Evolutionary conservation across 2,329 filamentous ascomycete species (phyloP).

Genomic region (Diaporthe citrichinensis): DNA sequence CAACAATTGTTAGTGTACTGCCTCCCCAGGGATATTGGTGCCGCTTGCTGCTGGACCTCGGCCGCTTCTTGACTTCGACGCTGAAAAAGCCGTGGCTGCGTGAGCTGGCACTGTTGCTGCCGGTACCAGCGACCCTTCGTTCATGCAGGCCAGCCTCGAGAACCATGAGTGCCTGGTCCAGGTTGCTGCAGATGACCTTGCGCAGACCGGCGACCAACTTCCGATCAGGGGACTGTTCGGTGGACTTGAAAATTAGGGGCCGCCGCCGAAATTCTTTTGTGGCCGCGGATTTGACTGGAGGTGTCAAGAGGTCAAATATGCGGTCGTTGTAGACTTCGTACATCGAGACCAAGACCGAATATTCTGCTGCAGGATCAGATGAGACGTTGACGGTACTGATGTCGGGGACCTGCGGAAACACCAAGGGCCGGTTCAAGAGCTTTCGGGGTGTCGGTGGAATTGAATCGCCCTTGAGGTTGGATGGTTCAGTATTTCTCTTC

Average conservation of each 20-base stretch:
- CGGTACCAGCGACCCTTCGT: slow-evolving; percentile 88
- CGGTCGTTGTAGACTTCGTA: slow-evolving; percentile 99
- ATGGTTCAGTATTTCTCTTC: slow-evolving; percentile 61
- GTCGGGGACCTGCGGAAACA: slow-evolving; percentile 80
- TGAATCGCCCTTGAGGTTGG: slow-evolving; percentile 62
- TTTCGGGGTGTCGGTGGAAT: slow-evolving; percentile 72
- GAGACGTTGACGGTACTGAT: slow-evolving; percentile 78
- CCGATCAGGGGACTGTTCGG: slow-evolving; percentile 88
- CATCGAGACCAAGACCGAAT: slow-evolving; percentile 93
- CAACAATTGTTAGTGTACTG: slow-evolving; percentile 88
- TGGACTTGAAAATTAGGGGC: slow-evolving; percentile 90
- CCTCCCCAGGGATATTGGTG: slow-evolving; percentile 77
- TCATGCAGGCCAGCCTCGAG: slow-evolving; percentile 91
- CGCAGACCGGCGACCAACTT: slow-evolving; percentile 94
- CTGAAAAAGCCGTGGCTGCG: slow-evolving; percentile 97
- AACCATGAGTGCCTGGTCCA: slow-evolving; percentile 89
- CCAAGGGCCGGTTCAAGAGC: slow-evolving; percentile 77
- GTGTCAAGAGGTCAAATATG: slow-evolving; percentile 91
- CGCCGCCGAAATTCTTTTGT: slow-evolving; percentile 83
- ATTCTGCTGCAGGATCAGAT: slow-evolving; percentile 79
- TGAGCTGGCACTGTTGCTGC: slow-evolving; percentile 92
- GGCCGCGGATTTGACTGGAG: slow-evolving; percentile 68
- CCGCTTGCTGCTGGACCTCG: slow-evolving; percentile 53
- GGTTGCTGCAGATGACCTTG: slow-evolving; percentile 87
- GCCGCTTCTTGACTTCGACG: slow-evolving; percentile 91